Conservation (phyloP, 805 yeast species). For the Cyberlindnera veronae region DNA sequence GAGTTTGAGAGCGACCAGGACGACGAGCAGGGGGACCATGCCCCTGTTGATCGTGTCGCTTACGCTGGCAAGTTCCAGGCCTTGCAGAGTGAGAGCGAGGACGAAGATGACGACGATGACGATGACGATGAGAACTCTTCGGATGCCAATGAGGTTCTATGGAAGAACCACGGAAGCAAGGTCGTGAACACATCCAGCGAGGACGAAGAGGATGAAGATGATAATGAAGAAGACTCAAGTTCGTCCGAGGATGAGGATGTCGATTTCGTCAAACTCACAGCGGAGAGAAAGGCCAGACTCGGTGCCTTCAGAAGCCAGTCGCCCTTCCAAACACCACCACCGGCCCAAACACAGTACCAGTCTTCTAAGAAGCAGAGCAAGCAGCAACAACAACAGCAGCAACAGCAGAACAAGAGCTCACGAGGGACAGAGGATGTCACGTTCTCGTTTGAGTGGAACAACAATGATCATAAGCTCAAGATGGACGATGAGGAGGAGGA, state of each 20-base stretch:
- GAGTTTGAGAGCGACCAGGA: conserved; percentile 34
- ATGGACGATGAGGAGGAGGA: conserved; percentile 40
- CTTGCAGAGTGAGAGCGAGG: conserved; percentile 33
- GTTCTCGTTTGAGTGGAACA: conserved; percentile 39
- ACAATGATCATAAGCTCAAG: conserved; percentile 35
- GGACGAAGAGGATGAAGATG: conserved; percentile 32
- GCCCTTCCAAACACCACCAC: conserved; percentile 27
- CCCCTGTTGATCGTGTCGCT: too few relatives aligned
- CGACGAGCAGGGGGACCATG: too few relatives aligned
- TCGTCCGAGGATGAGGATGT: conserved; percentile 65
- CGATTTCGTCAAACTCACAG: conserved; percentile 70
- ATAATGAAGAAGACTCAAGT: conserved; percentile 38
- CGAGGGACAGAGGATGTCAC: conserved; percentile 33
- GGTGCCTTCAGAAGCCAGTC: conserved; percentile 41
- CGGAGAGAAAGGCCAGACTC: conserved; percentile 57
- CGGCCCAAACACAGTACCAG: conserved; percentile 4
- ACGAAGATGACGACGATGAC: conserved; percentile 26
- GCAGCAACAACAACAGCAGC: too few relatives aligned
- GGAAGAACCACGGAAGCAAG: conserved; percentile 26
- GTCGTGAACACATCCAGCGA: conserved; percentile 33
- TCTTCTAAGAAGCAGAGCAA: conserved; percentile 10
- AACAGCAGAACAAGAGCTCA: not conserved
- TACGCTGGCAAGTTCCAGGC: conserved; percentile 27
- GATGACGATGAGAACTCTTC: conserved; percentile 23
- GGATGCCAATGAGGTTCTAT: conserved; percentile 25